Percentiles rank a stretch among this genome's conserved stretches.
Evolutionary conservation across 2,329 filamentous ascomycete species (phyloP).

Genomic region (Purpureocillium takamizusanense): DNA sequence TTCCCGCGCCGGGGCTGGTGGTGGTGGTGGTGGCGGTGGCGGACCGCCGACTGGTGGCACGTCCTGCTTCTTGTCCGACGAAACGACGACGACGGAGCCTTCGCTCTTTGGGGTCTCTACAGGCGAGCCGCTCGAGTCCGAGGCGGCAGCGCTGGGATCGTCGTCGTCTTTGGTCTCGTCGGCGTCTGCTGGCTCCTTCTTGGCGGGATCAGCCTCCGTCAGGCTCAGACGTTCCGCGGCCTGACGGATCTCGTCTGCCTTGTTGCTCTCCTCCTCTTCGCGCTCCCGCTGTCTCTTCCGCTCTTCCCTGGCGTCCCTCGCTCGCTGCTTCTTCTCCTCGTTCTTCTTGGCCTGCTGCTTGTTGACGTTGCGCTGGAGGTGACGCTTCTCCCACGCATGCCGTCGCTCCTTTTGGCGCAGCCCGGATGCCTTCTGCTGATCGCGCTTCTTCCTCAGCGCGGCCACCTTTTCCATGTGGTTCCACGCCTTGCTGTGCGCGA

Average conservation of each 20-base stretch:
- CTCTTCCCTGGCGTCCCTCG: too few species aligned
- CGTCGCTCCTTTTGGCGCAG: slow-evolving; percentile 35
- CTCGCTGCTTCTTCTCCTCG: slow-evolving; percentile 21
- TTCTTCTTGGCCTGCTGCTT: slow-evolving; percentile 32
- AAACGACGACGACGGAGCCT: slow-evolving; percentile 12
- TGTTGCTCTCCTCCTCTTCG: slow-evolving; percentile 12
- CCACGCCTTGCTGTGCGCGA: slow-evolving; percentile 50
- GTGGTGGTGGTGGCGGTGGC: slow-evolving; percentile 11
- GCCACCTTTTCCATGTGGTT: slow-evolving; percentile 39
- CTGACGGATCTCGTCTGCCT: slow-evolving; percentile 6
- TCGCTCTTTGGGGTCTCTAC: slow-evolving; percentile 21
- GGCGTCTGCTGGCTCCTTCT: slow-evolving; percentile 7
- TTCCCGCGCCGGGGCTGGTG: too few species aligned
- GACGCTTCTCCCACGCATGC: slow-evolving; percentile 39
- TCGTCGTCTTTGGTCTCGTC: too few species aligned
- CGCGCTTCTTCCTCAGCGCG: slow-evolving; percentile 38
- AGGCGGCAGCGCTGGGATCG: slow-evolving; percentile 14
- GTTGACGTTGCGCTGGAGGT: slow-evolving; percentile 31
- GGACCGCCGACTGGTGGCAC: slow-evolving; percentile 19
- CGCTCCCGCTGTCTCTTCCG: slow-evolving; percentile 17
- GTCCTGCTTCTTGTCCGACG: slow-evolving; percentile 21
- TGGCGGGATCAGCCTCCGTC: slow-evolving; percentile 5
- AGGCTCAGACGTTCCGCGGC: background rate
- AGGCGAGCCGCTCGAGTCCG: slow-evolving; percentile 21
- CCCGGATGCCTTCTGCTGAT: slow-evolving; percentile 39